Evolutionary conservation across 495 filamentous ascomycete genomes (phyloP).

Genomic region (Penicillium robsamsonii): DNA sequence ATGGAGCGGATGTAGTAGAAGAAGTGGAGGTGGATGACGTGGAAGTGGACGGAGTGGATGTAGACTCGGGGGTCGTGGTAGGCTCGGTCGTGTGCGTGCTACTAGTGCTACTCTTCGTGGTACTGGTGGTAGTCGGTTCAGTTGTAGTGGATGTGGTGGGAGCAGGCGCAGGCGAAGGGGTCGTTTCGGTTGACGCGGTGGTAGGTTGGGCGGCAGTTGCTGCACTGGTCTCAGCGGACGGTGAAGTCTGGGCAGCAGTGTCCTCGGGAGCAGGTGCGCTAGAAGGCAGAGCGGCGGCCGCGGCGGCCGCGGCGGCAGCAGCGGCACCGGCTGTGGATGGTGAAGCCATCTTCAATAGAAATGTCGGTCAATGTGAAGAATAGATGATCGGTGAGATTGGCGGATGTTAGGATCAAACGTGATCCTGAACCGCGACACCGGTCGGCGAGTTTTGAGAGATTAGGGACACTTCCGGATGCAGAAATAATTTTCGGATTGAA

Average conservation of each 20-base stretch:
- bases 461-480: neutral
- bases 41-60: slow-evolving; percentile 24
- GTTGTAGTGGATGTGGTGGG: slow-evolving; percentile 16
- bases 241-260: neutral
- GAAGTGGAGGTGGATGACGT: slow-evolving; percentile 13
- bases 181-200: slow-evolving; percentile 6
- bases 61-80: slow-evolving; percentile 15
- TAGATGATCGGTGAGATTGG: slow-evolving; percentile 1
- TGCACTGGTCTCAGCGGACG: neutral
- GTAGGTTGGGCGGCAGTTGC: slow-evolving; percentile 13
- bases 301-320: no score
- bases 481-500: neutral
- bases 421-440: slow-evolving; percentile 6
- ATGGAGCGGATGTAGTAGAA: slow-evolving; percentile 4
- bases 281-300: neutral
- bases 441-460: slow-evolving; percentile 4
- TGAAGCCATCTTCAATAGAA: neutral
- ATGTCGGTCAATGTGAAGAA: neutral
- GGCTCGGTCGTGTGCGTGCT: slow-evolving; percentile 28
- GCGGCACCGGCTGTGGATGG: neutral
- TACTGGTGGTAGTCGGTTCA: slow-evolving; percentile 12
- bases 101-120: slow-evolving; percentile 21
- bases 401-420: slow-evolving; percentile 4
- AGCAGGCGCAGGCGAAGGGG: neutral
- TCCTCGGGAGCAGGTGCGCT: neutral